phyloP scores from a whole-genome alignment of 257 asterid genomes.

The Solanum infundibuliforme region DNA sequence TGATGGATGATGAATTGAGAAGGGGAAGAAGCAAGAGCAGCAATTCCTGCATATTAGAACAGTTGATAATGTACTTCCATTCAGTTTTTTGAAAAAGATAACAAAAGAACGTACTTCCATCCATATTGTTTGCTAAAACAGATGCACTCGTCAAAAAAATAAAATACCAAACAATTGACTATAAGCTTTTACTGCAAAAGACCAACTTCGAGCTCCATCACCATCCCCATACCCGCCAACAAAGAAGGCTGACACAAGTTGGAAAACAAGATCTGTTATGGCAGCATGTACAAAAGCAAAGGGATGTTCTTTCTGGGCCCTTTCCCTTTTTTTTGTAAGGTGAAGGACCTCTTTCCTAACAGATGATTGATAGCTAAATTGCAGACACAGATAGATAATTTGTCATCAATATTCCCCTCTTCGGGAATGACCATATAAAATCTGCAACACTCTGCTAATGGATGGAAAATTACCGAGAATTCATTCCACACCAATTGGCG shows the following conservation, averaged over 20 bases:
- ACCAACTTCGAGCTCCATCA: background rate
- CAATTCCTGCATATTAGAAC: slow-evolving; percentile 59
- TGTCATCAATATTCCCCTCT: background rate
- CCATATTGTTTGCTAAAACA: background rate
- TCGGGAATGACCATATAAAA: background rate
- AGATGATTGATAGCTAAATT: background rate
- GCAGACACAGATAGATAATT: background rate
- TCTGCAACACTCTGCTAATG: background rate
- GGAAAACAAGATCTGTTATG: background rate
- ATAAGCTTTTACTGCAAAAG: background rate
- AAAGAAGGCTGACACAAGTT: background rate
- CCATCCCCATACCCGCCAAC: background rate
- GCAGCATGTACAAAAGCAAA: background rate
- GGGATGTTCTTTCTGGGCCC: background rate
- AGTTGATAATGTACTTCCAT: background rate
- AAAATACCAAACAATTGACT: background rate
- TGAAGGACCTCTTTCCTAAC: background rate
- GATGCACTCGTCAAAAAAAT: background rate
- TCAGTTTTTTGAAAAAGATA: background rate
- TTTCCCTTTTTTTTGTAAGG: background rate
- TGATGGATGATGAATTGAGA: slow-evolving; percentile 68
- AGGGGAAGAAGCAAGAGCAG: slow-evolving; percentile 81
- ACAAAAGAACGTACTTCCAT: background rate
- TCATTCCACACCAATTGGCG: slow-evolving; percentile 93
- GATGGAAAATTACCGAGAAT: slow-evolving; percentile 52